Evolutionary conservation across 345 rosid species (phyloP).

Genomic region (Stellera chamaejasme): DNA sequence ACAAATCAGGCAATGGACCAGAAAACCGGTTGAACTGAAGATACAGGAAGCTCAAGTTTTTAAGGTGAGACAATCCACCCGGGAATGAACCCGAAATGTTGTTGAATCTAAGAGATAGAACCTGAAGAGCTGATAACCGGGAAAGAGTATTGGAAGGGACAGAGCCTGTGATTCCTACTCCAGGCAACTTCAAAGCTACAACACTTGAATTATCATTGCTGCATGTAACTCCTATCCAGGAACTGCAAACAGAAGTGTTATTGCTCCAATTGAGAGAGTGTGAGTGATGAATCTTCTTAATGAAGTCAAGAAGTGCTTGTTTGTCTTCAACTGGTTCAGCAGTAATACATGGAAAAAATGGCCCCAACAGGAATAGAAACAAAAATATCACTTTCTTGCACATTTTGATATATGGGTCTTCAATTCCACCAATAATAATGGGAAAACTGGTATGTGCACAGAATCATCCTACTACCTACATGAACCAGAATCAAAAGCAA

Average conservation of each 20-base stretch:
- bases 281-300: constrained; percentile 39
- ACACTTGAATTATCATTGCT: constrained; percentile 40
- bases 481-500: neutral
- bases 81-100: constrained; percentile 57
- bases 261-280: constrained; percentile 55
- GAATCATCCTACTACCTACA: constrained; percentile 13
- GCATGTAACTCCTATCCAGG: constrained; percentile 82
- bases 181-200: constrained; percentile 43
- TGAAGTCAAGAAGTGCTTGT: constrained; percentile 59
- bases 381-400: constrained; percentile 12
- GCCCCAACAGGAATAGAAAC: constrained; percentile 27
- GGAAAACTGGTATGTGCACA: constrained; percentile 13
- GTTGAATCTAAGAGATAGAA: constrained; percentile 60
- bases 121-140: constrained; percentile 45
- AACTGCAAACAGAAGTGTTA: constrained; percentile 37
- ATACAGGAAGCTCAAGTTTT: constrained; percentile 49
- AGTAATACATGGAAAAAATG: constrained; percentile 14
- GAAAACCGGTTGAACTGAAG: constrained; percentile 58
- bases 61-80: constrained; percentile 35
- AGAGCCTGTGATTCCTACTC: constrained; percentile 37
- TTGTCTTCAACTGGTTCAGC: constrained; percentile 52
- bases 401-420: constrained; percentile 6
- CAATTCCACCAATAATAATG: neutral
- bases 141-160: constrained; percentile 42
- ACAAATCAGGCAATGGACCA: constrained; percentile 60